A percentile compares a stretch with the other conserved stretches of the same genome.
phyloP scores from a whole-genome alignment of 176 grass and related monocot species.

The Paspalum notatum region DNA sequence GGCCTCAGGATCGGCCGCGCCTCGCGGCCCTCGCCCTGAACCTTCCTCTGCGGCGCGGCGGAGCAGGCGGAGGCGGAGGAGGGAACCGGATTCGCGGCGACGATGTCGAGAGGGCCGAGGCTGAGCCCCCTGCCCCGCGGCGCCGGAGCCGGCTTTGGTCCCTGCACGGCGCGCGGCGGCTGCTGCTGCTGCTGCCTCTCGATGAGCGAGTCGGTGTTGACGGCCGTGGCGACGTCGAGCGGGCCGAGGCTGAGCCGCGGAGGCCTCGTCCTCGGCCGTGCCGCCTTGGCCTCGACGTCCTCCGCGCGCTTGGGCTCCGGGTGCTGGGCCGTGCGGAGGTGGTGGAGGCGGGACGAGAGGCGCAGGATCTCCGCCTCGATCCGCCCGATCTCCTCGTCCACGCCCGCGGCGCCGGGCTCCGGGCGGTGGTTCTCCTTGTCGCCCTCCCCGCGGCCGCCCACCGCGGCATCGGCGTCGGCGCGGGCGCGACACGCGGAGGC shows the following conservation, averaged over 20 bases:
- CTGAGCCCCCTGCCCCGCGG: slow-evolving; percentile 55
- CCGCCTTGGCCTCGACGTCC: not conserved
- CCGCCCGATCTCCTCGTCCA: slow-evolving; percentile 41
- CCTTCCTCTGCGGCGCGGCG: not conserved
- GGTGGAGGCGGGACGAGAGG: slow-evolving; percentile 57
- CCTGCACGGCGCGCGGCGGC: not conserved
- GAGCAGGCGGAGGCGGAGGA: not conserved
- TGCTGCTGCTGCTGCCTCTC: slow-evolving; percentile 29
- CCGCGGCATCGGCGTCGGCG: no score
- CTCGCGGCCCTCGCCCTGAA: not conserved
- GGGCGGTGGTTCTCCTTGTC: slow-evolving; percentile 58
- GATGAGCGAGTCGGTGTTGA: not conserved
- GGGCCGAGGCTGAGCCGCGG: slow-evolving; percentile 34
- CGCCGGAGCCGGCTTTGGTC: slow-evolving; percentile 13
- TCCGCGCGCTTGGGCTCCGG: not conserved
- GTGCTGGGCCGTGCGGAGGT: slow-evolving; percentile 38
- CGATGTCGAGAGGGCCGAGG: slow-evolving; percentile 70
- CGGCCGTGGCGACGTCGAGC: not conserved
- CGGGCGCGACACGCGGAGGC: slow-evolving; percentile 20
- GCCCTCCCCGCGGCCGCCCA: not conserved
- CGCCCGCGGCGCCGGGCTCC: not conserved
- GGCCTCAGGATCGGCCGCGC: slow-evolving; percentile 40
- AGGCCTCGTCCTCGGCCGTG: not conserved
- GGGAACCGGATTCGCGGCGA: slow-evolving; percentile 37
- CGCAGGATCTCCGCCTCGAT: slow-evolving; percentile 64